Evolutionary conservation across 1,284 basidiomycete genomes (phyloP).

Genomic region (Leccinum subfulvum): DNA sequence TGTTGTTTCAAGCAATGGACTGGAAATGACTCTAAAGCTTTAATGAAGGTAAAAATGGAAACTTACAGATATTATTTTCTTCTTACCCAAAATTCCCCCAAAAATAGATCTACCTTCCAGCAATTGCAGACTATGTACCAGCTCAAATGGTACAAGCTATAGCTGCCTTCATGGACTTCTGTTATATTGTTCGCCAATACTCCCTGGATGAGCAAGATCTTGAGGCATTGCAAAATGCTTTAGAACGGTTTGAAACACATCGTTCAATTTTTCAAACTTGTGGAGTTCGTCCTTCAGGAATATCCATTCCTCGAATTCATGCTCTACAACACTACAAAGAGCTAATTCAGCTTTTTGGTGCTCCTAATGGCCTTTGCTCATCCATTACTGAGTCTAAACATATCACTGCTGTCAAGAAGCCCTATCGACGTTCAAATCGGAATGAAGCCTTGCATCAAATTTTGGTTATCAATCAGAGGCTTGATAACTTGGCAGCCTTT

Average conservation of each 20-base stretch:
- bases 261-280: not conserved
- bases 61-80: not conserved
- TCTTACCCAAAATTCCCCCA: not conserved
- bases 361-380: not conserved
- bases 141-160: conserved; percentile 10
- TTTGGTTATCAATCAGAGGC: not conserved
- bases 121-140: conserved; percentile 15
- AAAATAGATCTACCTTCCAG: conserved; percentile 9
- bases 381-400: not conserved
- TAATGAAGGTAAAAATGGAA: not conserved
- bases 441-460: not conserved
- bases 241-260: not conserved
- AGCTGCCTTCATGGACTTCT: conserved; percentile 14
- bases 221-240: not conserved
- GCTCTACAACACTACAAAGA: not conserved
- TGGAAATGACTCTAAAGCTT: not conserved
- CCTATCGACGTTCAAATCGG: not conserved
- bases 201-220: not conserved
- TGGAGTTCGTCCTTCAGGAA: not conserved
- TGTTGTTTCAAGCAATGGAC: not conserved
- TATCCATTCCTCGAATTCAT: not conserved
- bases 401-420: not conserved
- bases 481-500: too few species aligned
- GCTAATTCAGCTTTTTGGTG: not conserved
- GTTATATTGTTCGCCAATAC: conserved; percentile 1